These are phyloP conservation scores for Botrytis pseudocinerea DNA, from an alignment of 2,329 filamentous ascomycete species.

Conservation along the genomic window DNA sequence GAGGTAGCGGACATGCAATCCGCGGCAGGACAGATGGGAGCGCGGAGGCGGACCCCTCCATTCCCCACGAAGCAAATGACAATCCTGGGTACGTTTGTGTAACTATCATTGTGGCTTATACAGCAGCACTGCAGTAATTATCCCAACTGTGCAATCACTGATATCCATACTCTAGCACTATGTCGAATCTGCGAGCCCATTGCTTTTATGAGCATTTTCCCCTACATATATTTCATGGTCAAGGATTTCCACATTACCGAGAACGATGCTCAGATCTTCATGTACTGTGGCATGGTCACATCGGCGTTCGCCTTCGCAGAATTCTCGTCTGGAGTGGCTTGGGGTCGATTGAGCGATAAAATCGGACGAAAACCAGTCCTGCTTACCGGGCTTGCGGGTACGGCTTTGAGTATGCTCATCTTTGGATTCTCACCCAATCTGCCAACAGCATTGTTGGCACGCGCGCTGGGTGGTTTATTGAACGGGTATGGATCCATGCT, in stretches of 20 bases:
- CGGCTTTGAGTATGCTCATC: conserved; percentile 85
- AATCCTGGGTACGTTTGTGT: conserved; percentile 49
- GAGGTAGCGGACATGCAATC: conserved; percentile 31
- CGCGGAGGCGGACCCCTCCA: conserved; percentile 42
- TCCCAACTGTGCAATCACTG: background rate
- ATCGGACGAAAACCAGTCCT: conserved; percentile 92
- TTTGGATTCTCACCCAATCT: conserved; percentile 89
- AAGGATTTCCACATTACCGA: conserved; percentile 84
- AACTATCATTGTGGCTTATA: conserved; percentile 1
- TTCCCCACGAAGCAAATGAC: conserved; percentile 52
- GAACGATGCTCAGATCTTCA: conserved; percentile 75
- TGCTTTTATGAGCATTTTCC: conserved; percentile 99
- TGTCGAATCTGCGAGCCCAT: conserved; percentile 98
- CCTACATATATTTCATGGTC: conserved; percentile 98
- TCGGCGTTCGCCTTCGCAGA: conserved; percentile 96
- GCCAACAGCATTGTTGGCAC: conserved; percentile 78
- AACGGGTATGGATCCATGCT: conserved; percentile 68
- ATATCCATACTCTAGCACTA: conserved; percentile 57
- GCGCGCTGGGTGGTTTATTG: conserved; percentile 84
- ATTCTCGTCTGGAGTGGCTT: conserved; percentile 87
- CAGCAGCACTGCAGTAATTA: conserved; percentile 9
- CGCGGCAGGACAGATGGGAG: conserved; percentile 34
- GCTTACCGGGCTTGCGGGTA: conserved; percentile 84
- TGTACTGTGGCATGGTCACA: conserved; percentile 94
- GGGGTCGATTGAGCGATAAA: conserved; percentile 89